Base-by-base conservation (phyloP, 306 rosid species). In the Heteromeles arbutifolia region DNA sequence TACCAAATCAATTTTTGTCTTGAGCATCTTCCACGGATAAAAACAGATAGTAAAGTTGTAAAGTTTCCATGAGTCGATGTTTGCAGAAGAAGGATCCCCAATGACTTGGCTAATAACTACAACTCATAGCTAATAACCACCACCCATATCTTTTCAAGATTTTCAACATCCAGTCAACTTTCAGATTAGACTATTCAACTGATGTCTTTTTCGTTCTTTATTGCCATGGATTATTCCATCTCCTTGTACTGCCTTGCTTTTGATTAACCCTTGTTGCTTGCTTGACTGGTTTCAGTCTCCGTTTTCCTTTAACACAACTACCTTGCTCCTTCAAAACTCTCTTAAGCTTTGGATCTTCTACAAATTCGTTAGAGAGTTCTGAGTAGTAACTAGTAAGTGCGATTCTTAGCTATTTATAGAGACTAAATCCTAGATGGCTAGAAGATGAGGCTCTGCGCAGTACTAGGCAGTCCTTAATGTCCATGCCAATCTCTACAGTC, bases 331-430 rank as follows among this genome's bases (percentile, higher is more conserved):
- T 85, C 78, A 92, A 65, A 75, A 95, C 87, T 87, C 53, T 82
- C 66, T 86, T 70, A 44, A 95, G 87, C 85, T 85, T 87, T 34
- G 92, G 89, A 80, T 90, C 95, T 79, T 79, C 89, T 24, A 78
- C 45, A 79, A 82, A 87, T 69, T 93, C 93, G 2, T 76, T 78
- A 26, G 88, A 31, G 34, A 31, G 34, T 31, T 31, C 34, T 31
- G 34, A 31, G 34, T 31, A 31, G 34, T 31, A 31, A 31, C 34
- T 31, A 31, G 34, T 31, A 31, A 31, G 34, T 31, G 6, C 29
- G 29, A 28, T 28, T 28, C 34, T 6, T 31, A 4, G 34, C 6
- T 31, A 31, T 31, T 31, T 31, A 31, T 31, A 31, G 34, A 31
- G 34, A 31, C 34, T 31, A 31, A 31, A 31, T 31, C 32, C 32